These are phyloP conservation scores for Fusarium bactridioides DNA, from an alignment of 2,329 filamentous ascomycete genomes.

Conservation along the genomic window DNA sequence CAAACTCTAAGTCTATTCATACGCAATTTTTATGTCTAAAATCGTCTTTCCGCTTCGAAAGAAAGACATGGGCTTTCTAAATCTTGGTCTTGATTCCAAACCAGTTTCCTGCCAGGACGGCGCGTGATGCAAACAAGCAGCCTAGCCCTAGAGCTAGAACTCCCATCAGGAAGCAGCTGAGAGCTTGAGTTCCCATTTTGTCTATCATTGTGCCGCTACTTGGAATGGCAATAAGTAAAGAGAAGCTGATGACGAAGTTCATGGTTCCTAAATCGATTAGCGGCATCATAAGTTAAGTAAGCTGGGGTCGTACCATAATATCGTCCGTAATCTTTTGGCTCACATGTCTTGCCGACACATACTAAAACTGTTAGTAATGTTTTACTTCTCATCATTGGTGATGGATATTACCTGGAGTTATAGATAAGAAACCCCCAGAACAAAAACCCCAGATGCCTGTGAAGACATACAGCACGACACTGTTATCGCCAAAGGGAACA, in stretches of 20 bases:
- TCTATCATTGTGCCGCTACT: conserved; percentile 7
- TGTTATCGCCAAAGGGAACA: not conserved
- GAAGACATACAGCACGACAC: not conserved
- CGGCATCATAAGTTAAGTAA: no score
- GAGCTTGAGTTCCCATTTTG: conserved; percentile 6
- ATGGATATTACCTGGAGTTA: not conserved
- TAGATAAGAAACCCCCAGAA: not conserved
- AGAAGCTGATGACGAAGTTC: conserved; percentile 11
- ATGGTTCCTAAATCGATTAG: not conserved
- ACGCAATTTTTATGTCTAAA: not conserved
- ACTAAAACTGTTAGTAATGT: not conserved
- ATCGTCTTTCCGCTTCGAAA: rapidly evolving
- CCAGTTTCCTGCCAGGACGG: not conserved
- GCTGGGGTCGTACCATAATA: not conserved
- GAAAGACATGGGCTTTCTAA: not conserved
- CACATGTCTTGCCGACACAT: conserved; percentile 7
- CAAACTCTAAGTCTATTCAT: not conserved
- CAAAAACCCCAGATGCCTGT: conserved; percentile 1
- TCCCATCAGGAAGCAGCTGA: not conserved
- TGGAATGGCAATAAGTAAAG: not conserved
- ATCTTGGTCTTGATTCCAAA: conserved; percentile 1
- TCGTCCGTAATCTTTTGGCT: conserved; percentile 8
- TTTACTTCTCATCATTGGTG: no score
- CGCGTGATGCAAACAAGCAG: not conserved
- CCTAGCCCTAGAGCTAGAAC: not conserved